Base-by-base conservation (phyloP, 768 basidiomycete species). In the Boletus coccyginus region DNA sequence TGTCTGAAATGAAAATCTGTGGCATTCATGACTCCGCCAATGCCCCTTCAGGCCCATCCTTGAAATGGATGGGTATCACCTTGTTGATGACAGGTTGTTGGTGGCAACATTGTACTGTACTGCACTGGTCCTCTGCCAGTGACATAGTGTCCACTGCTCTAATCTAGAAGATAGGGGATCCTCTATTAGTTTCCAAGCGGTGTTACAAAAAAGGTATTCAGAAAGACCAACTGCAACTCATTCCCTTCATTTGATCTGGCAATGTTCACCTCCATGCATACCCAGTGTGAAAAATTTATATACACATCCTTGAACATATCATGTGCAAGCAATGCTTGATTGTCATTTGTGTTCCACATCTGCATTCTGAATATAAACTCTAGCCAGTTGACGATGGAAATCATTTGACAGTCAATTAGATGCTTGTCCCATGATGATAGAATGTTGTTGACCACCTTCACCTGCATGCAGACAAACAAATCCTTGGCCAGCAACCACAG, bases 1-100 rank as follows among this genome's bases (percentile, higher is more conserved):
- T 57, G 52, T 57, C 62, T 9, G 65, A 64, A 36, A 69, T 52
- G 41, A 69, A 60, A 1, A 58, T 58, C 11, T 60, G 62, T 2
- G 59, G 62, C 38, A 47, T 53, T 8, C 40, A 41, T 19, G 40
- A 35, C 10, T 32, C 31, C 7, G 6, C 16, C 6, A 27, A 21
- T 27, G 16, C n/a, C 3, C 5, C 7, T 6, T 12, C 7, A 21
- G 32, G 6, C 0, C n/a, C 21, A 0, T 5, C 55, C 5, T 66
- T 52, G 49, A 57, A 62, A 46, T 56, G 51, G 5, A 65, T 56
- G 4, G 58, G 55, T 13, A 57, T 57, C 10, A 61, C 45, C 31
- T 66, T 53, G 43, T 62, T 48, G n/a, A 62, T 35, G 5, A 10
- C 19, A 2, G 45, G 56, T 38, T 58, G 66, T n/a, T 39, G 43